These are phyloP conservation scores for Glonium stellatum DNA, from an alignment of 495 filamentous ascomycete genomes.

Conservation along the genomic window DNA sequence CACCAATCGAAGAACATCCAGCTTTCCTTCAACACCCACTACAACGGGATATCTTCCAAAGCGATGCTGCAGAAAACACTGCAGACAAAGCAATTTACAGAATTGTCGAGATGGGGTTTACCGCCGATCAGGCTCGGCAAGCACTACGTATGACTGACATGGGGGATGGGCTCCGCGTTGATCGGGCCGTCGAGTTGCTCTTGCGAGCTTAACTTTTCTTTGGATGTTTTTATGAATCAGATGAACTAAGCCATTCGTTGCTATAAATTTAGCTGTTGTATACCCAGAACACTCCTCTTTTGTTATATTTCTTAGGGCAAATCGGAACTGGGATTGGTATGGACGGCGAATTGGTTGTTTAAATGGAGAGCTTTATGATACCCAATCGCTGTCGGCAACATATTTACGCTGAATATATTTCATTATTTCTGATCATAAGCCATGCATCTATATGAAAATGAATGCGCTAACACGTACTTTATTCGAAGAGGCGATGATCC, in stretches of 20 bases:
- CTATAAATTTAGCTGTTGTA: neutral
- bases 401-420: too few species aligned
- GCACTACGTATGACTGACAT: conserved; percentile 37
- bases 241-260: neutral
- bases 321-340: neutral
- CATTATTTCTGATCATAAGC: too few species aligned
- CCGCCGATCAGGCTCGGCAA: conserved; percentile 32
- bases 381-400: neutral
- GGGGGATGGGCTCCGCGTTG: conserved; percentile 37
- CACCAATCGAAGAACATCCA: conserved; percentile 9
- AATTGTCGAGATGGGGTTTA: conserved; percentile 42
- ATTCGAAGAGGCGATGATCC: too few species aligned
- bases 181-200: conserved; percentile 39
- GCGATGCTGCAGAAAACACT: conserved; percentile 24
- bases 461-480: too few species aligned
- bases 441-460: too few species aligned
- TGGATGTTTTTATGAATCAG: neutral
- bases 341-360: neutral
- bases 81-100: conserved; percentile 36
- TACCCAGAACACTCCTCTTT: neutral
- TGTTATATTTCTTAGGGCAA: neutral
- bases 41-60: conserved; percentile 15
- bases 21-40: conserved; percentile 23
- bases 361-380: neutral
- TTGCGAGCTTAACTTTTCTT: conserved; percentile 16